These are phyloP conservation scores for Raddia distichophylla DNA, from an alignment of 176 grass and related monocot species.

Conservation along the genomic window DNA sequence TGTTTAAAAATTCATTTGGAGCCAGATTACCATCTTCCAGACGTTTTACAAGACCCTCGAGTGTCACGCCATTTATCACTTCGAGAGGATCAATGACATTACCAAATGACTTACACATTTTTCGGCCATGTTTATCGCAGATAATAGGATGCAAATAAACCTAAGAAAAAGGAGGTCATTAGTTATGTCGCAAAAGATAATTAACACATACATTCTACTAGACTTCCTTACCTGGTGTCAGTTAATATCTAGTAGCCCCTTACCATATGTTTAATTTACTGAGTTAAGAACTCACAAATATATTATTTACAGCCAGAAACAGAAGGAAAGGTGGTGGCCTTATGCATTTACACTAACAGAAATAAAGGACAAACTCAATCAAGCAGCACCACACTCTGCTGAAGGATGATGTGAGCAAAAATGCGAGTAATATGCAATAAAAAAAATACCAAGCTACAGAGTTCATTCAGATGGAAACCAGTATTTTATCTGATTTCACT, in stretches of 20 bases:
- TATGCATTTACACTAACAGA: too few species aligned
- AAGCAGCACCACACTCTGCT: too few species aligned
- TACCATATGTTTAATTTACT: neutral
- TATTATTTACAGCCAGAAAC: too few species aligned
- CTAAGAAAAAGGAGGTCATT: conserved; percentile 10
- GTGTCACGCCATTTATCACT: conserved; percentile 78
- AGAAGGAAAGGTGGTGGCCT: too few species aligned
- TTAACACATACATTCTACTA: conserved; percentile 11
- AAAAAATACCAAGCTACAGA: too few species aligned
- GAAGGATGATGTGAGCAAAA: too few species aligned
- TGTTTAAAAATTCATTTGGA: conserved; percentile 53
- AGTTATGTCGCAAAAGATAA: neutral
- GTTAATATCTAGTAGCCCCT: neutral
- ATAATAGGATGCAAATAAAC: conserved; percentile 96
- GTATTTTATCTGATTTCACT: too few species aligned
- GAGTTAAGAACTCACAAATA: too few species aligned
- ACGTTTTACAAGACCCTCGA: conserved; percentile 68
- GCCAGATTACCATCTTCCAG: conserved; percentile 86
- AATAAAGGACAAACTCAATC: too few species aligned
- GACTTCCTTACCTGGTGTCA: neutral
- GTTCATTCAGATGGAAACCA: too few species aligned
- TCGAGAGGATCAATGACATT: conserved; percentile 89
- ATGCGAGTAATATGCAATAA: too few species aligned
- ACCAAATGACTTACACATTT: conserved; percentile 91
- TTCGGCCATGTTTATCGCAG: conserved; percentile 79